Evolutionary conservation across 1,139 yeast species (phyloP), one percentile per base, ranked within the genome.

Genomic region (Pichia inconspicua): DNA sequence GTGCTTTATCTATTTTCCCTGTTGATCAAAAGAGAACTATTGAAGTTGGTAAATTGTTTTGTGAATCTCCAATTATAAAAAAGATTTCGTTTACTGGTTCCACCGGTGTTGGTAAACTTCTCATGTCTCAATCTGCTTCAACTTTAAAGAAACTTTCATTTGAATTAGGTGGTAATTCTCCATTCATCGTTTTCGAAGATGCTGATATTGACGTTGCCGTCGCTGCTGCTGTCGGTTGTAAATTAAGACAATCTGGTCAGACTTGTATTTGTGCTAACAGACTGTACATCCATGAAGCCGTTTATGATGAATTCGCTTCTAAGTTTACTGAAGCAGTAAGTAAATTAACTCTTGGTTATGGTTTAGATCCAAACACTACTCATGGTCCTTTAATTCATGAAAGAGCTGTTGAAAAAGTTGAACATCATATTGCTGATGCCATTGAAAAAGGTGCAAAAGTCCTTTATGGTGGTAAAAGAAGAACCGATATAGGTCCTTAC

Each of bases 61-160:
- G 95, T 65, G 85, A 83, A 64, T 82, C 86, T 54, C 77, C 81
- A 30, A 66, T 71, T 41, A 77, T 90, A 49, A 80, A 78, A 62
- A 90, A 90, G 68, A 77, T 90, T 51, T 82, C 96, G 12, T 90
- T 89, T 68, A 90, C 97, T n/a, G 97, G 97, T 8, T 87, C 96
- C 4, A 90, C 96, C 12, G 74, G 74, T 46, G 89, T 89, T 19
- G 96, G 97, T 48, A 83, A 84, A 67, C 66, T 86, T 46, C 74
- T 89, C 58, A 87, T 88, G 96, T 62, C 70, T 42, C 96, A 88
- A 66, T 75, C 89, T 6, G 72, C 96, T 1, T 72, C 84, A 1
- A 84, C 96, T 9, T 72, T 89, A 64, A 90, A 90, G 68, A 90
- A 90, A 64, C 71, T 87, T 38, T 84, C 95, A 0, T 77, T 90